Conservation (phyloP, 169 alveolate genomes). For the Cystoisospora suis region DNA sequence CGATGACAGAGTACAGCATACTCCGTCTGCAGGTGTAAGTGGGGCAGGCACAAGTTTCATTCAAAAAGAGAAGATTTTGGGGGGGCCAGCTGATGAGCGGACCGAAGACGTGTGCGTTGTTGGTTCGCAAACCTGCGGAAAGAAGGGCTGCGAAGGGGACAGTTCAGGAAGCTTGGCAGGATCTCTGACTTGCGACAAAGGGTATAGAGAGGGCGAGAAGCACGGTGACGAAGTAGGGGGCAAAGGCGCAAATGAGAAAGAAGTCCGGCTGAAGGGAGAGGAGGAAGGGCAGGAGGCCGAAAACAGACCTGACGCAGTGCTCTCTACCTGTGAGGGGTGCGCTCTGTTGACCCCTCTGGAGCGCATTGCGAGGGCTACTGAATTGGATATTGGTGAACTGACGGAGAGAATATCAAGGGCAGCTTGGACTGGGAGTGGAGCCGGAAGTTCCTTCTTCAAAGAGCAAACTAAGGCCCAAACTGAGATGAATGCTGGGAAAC, state of each 20-base stretch:
- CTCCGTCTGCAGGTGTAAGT: too few species aligned
- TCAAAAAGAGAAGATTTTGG: not conserved
- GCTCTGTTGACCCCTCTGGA: constrained; percentile 9
- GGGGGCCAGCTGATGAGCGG: not conserved
- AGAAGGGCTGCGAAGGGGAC: too few species aligned
- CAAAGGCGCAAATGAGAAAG: not conserved
- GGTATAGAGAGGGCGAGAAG: not conserved
- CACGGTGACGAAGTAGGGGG: not conserved
- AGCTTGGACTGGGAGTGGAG: not conserved
- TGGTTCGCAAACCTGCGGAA: too few species aligned
- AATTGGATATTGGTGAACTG: not conserved
- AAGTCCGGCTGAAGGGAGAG: not conserved
- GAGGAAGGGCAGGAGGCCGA: not conserved
- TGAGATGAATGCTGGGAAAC: too few species aligned
- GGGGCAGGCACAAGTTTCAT: not conserved
- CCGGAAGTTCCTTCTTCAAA: not conserved
- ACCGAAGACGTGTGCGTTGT: too few species aligned
- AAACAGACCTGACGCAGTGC: not conserved
- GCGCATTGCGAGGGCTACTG: not conserved
- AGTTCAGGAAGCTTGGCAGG: too few species aligned
- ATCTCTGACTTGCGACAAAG: too few species aligned
- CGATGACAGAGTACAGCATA: too few species aligned
- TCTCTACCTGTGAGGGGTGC: not conserved
- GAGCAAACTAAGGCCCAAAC: too few species aligned
- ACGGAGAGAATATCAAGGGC: not conserved